These are phyloP conservation scores for Penicillium flavigenum DNA, from an alignment of 495 filamentous ascomycete genomes.

Conservation along the genomic window DNA sequence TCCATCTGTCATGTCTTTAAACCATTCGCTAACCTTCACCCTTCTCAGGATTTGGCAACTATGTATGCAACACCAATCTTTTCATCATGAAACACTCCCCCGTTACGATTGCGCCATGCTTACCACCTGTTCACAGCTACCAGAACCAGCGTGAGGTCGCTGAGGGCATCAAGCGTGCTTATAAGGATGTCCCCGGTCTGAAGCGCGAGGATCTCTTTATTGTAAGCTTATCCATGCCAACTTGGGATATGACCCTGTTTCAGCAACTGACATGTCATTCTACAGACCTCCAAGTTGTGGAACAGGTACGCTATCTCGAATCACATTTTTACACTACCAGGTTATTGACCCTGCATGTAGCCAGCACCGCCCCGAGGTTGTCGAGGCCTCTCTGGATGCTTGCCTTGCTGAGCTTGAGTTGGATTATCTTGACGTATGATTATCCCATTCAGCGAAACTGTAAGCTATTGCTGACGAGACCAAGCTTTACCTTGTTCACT, in stretches of 20 bases:
- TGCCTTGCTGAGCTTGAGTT: conserved; percentile 50
- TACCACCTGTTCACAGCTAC: conserved; percentile 44
- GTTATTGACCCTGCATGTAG: conserved; percentile 18
- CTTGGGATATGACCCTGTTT: neutral
- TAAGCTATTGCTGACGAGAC: neutral
- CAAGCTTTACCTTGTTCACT: conserved; percentile 54
- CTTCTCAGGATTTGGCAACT: conserved; percentile 42
- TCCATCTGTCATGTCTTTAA: neutral
- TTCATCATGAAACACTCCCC: neutral
- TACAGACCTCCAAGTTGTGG: conserved; percentile 51
- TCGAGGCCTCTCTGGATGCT: conserved; percentile 46
- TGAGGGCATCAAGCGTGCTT: conserved; percentile 47
- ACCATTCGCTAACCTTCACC: conserved; percentile 23
- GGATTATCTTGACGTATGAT: conserved; percentile 48
- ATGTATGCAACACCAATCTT: conserved; percentile 31
- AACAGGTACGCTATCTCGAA: conserved; percentile 25
- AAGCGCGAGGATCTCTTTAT: conserved; percentile 54
- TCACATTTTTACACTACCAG: neutral
- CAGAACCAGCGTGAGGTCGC: conserved; percentile 52
- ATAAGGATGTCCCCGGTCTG: conserved; percentile 46
- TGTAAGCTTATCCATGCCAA: conserved; percentile 24
- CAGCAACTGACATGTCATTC: conserved; percentile 4
- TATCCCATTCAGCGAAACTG: neutral
- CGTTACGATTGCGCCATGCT: conserved; percentile 30
- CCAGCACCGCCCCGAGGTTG: conserved; percentile 48